phyloP scores from a whole-genome alignment of 2,329 filamentous ascomycete species.

The Fusarium papillatum region DNA sequence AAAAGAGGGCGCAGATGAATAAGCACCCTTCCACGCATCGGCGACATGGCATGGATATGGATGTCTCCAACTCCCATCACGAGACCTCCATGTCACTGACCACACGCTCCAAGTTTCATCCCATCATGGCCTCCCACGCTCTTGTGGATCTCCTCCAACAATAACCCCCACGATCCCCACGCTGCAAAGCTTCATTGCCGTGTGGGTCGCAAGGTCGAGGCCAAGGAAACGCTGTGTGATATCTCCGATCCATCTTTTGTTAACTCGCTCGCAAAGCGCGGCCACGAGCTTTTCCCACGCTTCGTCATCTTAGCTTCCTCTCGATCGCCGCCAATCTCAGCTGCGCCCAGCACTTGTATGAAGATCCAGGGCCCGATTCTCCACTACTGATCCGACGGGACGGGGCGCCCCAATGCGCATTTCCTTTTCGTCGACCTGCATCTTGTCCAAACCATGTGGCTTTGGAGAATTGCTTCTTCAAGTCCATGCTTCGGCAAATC shows the following conservation, averaged over 20 bases:
- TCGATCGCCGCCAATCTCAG: constrained; percentile 20
- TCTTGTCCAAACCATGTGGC: constrained; percentile 28
- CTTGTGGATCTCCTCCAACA: constrained; percentile 28
- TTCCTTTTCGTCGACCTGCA: constrained; percentile 33
- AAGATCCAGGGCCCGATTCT: constrained; percentile 23
- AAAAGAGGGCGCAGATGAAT: constrained; percentile 2
- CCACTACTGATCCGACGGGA: constrained; percentile 25
- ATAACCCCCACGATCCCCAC: constrained; percentile 40
- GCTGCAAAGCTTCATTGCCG: constrained; percentile 33
- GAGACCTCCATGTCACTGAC: constrained; percentile 27
- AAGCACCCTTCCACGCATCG: not conserved
- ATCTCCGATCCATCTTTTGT: constrained; percentile 7
- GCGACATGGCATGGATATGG: not conserved
- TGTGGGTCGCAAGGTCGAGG: constrained; percentile 27
- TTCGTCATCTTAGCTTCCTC: constrained; percentile 15
- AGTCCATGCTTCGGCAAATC: constrained; percentile 24
- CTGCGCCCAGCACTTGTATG: constrained; percentile 12
- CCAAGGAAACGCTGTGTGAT: not conserved
- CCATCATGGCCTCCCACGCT: constrained; percentile 15
- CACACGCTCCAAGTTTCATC: constrained; percentile 20
- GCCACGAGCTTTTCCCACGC: constrained; percentile 5
- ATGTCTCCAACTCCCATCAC: constrained; percentile 21
- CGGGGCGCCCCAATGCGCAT: constrained; percentile 20
- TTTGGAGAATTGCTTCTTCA: constrained; percentile 26
- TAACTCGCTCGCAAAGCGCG: constrained; percentile 31